Evolutionary conservation across 2,329 filamentous ascomycete genomes (phyloP), one percentile per base, ranked within the genome.

Genomic region (Knufia petricola): DNA sequence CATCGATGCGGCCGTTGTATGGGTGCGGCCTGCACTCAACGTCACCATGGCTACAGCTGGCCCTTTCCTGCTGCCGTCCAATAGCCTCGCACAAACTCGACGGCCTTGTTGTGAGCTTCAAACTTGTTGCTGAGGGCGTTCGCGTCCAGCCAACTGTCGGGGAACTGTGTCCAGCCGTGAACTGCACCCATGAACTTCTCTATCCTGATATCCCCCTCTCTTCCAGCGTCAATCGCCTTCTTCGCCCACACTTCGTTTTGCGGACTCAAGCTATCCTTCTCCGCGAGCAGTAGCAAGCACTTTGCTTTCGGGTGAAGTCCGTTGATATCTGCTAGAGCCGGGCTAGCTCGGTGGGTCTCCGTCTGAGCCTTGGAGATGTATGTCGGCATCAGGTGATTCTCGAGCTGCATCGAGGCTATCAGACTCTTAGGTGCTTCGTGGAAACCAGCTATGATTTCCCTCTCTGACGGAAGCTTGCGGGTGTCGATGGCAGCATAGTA

Each of bases 141-240:
- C 1, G 52, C 56, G 37, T 48, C 50, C 37, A 59, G 31, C 52
- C 53, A 59, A 12, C 51, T 46, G 30, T 58, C 57, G 1, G 57
- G 57, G 15, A 59, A 58, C 36, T 59, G 57, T 3, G 57, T 59
- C 55, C 56, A 59, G 9, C 57, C 57, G 32, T 59, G 57, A 13
- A 50, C 46, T 17, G 56, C 55, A 15, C 53, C 55, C 30, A 53
- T 46, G 32, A 56, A 54, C 17, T 56, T 51, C 17, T 54, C 47
- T 31, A 59, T 50, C 4, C 45, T 48, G 30, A 59, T 45, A 38
- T 58, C 50, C 9, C 36, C 23, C 7, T 48, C 50, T 7, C 57
- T 39, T 12, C 55, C 56, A 21, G 52, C 42, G 20, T 57, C 50
- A 8, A 42, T 36, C n/a, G 56, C 51, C 39, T 59, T 58, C 45